A percentile compares a stretch with the other conserved stretches of the same genome.
Evolutionary conservation across 495 filamentous ascomycete species (phyloP).

Genomic region (Penicillium maclennaniae): DNA sequence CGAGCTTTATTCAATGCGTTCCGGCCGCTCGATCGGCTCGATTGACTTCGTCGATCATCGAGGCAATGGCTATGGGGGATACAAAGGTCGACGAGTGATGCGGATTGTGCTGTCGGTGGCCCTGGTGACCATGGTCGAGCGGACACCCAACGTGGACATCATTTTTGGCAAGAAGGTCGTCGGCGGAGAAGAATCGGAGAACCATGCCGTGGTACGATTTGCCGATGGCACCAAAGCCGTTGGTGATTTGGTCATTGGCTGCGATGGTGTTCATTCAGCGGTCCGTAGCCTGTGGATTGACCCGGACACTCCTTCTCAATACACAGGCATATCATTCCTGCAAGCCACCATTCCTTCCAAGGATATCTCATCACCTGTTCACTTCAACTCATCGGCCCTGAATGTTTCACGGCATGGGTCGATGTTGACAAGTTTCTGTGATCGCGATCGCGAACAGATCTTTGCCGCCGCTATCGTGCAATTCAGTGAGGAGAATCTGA

Average conservation of each 20-base stretch:
- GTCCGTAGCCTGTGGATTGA: constrained; percentile 52
- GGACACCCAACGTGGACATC: constrained; percentile 34
- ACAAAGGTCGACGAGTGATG: constrained; percentile 46
- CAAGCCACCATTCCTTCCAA: constrained; percentile 43
- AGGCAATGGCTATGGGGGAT: constrained; percentile 39
- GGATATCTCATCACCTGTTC: constrained; percentile 26
- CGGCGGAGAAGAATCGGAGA: constrained; percentile 33
- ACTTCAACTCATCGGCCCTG: constrained; percentile 47
- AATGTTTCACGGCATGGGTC: constrained; percentile 53
- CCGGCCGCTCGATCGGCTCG: constrained; percentile 41
- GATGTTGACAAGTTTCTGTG: constrained; percentile 49
- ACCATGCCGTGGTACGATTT: constrained; percentile 47
- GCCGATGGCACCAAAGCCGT: constrained; percentile 43
- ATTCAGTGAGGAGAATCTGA: constrained; percentile 37
- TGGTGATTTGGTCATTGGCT: constrained; percentile 55
- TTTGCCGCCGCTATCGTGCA: constrained; percentile 56
- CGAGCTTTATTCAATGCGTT: constrained; percentile 49
- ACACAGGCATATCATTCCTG: constrained; percentile 55
- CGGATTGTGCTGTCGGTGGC: constrained; percentile 45
- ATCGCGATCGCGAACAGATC: constrained; percentile 40
- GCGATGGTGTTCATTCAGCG: constrained; percentile 61
- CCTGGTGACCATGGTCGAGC: constrained; percentile 43
- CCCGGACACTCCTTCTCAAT: constrained; percentile 43
- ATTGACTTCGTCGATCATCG: constrained; percentile 38
- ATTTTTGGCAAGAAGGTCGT: constrained; percentile 40